Base-by-base conservation (phyloP, 306 rosid species). In the Prunus armeniaca region DNA sequence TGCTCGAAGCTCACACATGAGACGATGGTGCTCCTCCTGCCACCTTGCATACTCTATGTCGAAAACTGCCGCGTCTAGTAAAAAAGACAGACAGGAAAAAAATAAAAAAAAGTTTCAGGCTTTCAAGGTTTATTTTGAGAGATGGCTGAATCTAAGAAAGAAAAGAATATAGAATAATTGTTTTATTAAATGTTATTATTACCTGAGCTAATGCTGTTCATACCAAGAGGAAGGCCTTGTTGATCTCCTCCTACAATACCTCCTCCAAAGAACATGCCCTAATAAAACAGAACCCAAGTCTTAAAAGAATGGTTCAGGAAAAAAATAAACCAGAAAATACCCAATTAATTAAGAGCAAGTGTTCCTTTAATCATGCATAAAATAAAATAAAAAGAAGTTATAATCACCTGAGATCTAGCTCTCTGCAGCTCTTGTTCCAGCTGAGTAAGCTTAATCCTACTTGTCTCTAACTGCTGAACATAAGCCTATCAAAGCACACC, bases 391-490 rank as follows among this genome's bases (percentile, higher is more conserved):
- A 10, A 47, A 13, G 15, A 12, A 47, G 12, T 6, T 57, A 58
- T 14, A 72, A 8, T 79, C 79, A 92, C 99, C 82, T 96, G 99
- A 71, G 89, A 9, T 88, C 93, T 89, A 72, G 91, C 88, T 82
- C 93, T 86, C 67, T 91, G 97, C 15, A 96, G 83, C 60, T 96
- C 99, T 84, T 96, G 99, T 72, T 96, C 99, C 70, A 96, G 81
- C 73, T 96, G 99, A 60, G 90, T 89, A 28, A 96, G 99, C 87
- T 91, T 96, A 17, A 96, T 88, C 84, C 98, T 92, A 85, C 99
- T 96, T 2, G 96, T 74, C 78, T 96, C 99, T 65, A 96, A 89
- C 71, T 96, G 98, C 84, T 92, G 99, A 73, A 96, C 93, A 84
- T 96, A 96, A 34, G 97, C 99, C 99, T 96, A 85, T 51, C n/a